Conservation (phyloP, 225 moss, liverwort and hornwort genomes). For the Antitrichia curtipendula region DNA sequence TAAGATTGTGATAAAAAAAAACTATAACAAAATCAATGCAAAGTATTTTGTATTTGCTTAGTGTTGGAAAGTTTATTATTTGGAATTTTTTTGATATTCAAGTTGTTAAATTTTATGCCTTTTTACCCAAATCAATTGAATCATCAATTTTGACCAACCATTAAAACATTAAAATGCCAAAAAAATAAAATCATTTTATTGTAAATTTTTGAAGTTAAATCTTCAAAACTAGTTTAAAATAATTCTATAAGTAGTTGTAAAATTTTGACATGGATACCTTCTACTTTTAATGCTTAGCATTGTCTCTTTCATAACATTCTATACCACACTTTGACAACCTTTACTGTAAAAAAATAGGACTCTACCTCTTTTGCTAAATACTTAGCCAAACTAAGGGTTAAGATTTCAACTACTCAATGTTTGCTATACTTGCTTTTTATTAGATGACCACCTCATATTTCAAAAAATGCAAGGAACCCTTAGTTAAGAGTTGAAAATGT, state of each 20-base stretch:
- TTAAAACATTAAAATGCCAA: background rate
- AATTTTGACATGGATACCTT: background rate
- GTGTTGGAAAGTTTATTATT: background rate
- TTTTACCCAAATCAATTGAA: background rate
- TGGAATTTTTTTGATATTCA: background rate
- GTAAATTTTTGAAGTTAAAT: background rate
- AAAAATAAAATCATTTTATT: background rate
- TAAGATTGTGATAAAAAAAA: no score
- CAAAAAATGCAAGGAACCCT: background rate
- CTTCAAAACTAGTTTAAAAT: background rate
- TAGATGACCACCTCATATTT: background rate
- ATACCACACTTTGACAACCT: background rate
- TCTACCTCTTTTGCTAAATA: background rate
- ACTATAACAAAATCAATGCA: rapidly evolving
- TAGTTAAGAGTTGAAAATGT: background rate
- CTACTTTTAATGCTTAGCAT: background rate
- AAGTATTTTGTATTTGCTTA: background rate
- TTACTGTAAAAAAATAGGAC: rapidly evolving
- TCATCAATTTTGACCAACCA: background rate
- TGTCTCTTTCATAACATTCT: background rate
- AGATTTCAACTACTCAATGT: background rate
- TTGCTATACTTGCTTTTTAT: background rate
- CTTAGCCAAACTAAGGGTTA: background rate
- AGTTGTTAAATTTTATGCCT: background rate
- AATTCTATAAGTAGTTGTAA: background rate